These are phyloP conservation scores for Xerocomellus chrysenteron DNA, from an alignment of 768 basidiomycete species.

Conservation along the genomic window DNA sequence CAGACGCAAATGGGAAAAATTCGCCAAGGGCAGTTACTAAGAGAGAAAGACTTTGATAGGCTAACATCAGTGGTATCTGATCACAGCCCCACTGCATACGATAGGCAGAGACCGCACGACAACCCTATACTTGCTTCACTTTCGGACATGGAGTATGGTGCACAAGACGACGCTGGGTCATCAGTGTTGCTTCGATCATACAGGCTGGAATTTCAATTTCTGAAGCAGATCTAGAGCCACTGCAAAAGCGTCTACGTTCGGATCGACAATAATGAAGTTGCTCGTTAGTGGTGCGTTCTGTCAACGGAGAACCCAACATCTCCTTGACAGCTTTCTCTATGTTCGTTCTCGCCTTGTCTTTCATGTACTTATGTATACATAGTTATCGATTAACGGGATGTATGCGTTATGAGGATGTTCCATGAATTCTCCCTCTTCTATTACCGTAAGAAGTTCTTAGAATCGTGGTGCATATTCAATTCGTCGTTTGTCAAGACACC, in stretches of 20 bases:
- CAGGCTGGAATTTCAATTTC: not conserved
- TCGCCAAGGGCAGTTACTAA: not conserved
- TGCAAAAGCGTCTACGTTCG: not conserved
- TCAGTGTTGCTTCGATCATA: not conserved
- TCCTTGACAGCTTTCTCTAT: too few species aligned
- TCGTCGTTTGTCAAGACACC: too few species aligned
- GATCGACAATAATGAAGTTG: not conserved
- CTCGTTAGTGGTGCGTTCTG: not conserved
- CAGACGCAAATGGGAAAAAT: not conserved
- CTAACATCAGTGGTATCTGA: not conserved
- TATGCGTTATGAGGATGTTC: too few species aligned
- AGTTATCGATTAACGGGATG: too few species aligned
- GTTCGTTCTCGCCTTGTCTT: not conserved
- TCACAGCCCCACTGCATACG: too few species aligned
- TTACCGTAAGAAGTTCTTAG: too few species aligned
- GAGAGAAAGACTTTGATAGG: not conserved
- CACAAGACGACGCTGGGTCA: not conserved
- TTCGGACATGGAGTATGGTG: not conserved
- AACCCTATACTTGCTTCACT: not conserved
- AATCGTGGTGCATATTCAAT: too few species aligned
- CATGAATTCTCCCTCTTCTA: too few species aligned
- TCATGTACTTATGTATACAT: too few species aligned
- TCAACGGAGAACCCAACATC: not conserved
- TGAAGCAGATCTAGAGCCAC: not conserved
- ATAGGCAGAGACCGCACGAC: not conserved